phyloP scores from a whole-genome alignment of 73 alveolate species.

The Paramecium octaurelia region DNA sequence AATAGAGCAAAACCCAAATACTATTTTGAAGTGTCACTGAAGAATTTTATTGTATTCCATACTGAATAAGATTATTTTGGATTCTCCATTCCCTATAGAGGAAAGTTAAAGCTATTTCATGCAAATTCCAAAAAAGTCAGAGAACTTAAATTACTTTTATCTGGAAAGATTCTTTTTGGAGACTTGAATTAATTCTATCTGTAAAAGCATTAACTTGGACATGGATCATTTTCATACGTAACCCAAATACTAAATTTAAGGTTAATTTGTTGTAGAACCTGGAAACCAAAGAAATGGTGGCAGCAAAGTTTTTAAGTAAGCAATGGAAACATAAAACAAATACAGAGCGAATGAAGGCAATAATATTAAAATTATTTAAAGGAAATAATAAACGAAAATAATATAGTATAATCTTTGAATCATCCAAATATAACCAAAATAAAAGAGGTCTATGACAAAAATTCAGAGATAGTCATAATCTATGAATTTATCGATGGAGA shows the following conservation, averaged over 20 bases:
- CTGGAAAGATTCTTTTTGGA: slow-evolving; percentile 9
- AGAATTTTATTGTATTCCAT: not conserved
- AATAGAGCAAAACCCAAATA: not conserved
- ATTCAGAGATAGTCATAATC: not conserved
- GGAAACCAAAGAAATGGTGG: not conserved
- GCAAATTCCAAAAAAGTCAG: not conserved
- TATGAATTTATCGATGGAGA: not conserved
- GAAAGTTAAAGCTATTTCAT: slow-evolving; percentile 9
- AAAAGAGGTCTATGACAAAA: not conserved
- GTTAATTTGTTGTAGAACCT: not conserved
- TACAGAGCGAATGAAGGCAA: not conserved
- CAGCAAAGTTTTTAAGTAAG: not conserved
- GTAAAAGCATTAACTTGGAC: not conserved
- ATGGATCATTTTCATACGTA: slow-evolving; percentile 13
- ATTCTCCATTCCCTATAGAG: not conserved
- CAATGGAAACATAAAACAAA: not conserved
- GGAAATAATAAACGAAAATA: not conserved
- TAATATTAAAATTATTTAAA: not conserved
- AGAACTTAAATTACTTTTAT: not conserved
- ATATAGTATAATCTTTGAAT: not conserved
- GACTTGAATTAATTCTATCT: not conserved
- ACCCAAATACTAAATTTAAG: not conserved
- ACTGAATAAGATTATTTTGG: not conserved
- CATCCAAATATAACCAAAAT: slow-evolving; percentile 30
- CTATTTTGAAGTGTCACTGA: not conserved